Evolutionary conservation across 305 asterid species (phyloP).

Genomic region (Fraxinus floribunda): DNA sequence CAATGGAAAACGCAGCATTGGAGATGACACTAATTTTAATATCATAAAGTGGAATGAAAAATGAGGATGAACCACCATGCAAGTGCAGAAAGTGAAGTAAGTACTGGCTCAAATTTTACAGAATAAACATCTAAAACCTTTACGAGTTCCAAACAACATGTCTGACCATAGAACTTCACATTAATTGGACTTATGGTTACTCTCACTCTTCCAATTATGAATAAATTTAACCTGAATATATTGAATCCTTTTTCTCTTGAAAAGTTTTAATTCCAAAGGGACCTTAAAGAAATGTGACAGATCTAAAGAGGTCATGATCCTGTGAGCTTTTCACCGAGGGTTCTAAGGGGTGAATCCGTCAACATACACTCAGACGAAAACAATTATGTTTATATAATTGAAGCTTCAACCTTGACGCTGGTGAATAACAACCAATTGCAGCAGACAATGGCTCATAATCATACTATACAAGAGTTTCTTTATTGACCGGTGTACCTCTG

Average conservation of each 20-base stretch:
- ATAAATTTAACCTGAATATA: background rate
- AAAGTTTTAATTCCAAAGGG: conserved; percentile 13
- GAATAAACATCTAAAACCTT: background rate
- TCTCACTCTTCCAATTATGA: background rate
- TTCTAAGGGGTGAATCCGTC: background rate
- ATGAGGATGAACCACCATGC: background rate
- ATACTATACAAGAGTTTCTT: background rate
- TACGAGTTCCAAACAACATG: background rate
- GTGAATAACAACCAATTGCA: background rate
- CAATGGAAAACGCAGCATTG: background rate
- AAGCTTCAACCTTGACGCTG: background rate
- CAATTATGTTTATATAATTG: background rate
- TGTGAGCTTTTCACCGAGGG: background rate
- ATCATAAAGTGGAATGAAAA: background rate
- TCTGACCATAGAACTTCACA: conserved; percentile 8
- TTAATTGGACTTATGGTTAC: background rate
- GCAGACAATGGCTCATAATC: conserved; percentile 1
- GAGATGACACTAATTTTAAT: background rate
- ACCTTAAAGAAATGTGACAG: background rate
- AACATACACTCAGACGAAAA: background rate
- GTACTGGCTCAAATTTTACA: background rate
- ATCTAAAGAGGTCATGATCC: background rate
- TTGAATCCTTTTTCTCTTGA: background rate
- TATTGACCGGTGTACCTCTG: conserved; percentile 34
- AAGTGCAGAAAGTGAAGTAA: background rate